Conservation (phyloP, 2,329 filamentous ascomycete genomes). For the Harringtonia aguacate region DNA sequence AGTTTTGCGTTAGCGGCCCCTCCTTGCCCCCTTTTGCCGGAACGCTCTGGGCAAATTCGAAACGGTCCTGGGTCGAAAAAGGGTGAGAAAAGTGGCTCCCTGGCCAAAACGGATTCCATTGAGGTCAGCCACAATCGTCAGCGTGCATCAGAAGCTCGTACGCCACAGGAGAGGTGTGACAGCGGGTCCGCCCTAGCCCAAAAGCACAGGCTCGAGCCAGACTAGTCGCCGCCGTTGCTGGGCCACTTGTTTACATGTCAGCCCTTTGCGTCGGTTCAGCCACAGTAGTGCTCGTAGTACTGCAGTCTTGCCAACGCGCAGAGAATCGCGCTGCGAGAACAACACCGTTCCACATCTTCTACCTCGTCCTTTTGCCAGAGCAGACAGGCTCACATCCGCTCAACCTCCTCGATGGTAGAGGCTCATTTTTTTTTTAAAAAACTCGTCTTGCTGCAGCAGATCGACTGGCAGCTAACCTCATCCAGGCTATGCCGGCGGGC, state of each 20-base stretch:
- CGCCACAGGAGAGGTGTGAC: background rate
- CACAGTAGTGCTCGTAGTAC: background rate
- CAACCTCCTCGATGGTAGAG: no score
- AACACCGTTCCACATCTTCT: no score
- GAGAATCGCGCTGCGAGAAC: no score
- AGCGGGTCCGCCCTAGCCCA: background rate
- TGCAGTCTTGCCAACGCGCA: no score
- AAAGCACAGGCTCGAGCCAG: background rate
- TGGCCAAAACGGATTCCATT: background rate
- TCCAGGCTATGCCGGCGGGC: constrained; percentile 40
- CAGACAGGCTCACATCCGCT: no score
- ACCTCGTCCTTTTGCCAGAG: no score
- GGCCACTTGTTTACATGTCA: constrained; percentile 10
- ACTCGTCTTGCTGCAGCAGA: no score
- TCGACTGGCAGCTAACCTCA: no score
- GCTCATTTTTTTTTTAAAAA: no score
- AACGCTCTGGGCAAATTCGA: constrained; percentile 6
- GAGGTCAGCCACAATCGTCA: background rate
- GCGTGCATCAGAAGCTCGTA: background rate
- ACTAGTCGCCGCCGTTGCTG: constrained; percentile 3
- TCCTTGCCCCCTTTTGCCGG: background rate
- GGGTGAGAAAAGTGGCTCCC: background rate
- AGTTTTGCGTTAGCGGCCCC: no score
- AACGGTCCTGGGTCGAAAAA: constrained; percentile 2
- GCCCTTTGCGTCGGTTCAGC: background rate